Conservation (phyloP, 495 filamentous ascomycete genomes). For the Cairneyella variabilis region DNA sequence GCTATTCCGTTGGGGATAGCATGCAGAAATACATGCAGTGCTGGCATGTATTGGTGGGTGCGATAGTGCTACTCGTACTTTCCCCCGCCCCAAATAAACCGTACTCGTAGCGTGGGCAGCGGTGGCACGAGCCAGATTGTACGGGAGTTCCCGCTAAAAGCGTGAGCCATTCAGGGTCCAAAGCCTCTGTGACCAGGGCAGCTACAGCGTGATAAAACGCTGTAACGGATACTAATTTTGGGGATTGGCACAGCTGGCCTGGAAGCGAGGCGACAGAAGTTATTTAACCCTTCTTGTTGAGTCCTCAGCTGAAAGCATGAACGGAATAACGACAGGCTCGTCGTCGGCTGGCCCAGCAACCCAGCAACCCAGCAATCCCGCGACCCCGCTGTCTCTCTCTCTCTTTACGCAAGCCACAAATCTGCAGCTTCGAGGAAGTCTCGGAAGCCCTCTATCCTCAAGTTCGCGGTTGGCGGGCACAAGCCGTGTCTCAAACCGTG, state of each 20-base stretch:
- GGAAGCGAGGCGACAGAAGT: background rate
- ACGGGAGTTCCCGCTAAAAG: too few relatives aligned
- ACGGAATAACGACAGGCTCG: background rate
- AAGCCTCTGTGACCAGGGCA: background rate
- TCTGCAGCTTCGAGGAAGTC: background rate
- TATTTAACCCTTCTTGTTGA: background rate
- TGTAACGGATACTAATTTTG: background rate
- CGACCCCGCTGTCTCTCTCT: background rate
- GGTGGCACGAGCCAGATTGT: too few relatives aligned
- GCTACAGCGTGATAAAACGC: background rate
- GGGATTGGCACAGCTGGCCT: background rate
- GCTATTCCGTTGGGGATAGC: too few relatives aligned
- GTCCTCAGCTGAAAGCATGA: background rate
- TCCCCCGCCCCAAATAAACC: too few relatives aligned
- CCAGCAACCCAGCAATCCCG: too few relatives aligned
- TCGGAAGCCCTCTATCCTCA: background rate
- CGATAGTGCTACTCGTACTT: too few relatives aligned
- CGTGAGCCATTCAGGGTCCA: too few relatives aligned
- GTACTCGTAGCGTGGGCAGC: too few relatives aligned
- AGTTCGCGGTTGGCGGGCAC: conserved; percentile 1
- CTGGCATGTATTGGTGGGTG: background rate
- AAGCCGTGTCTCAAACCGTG: background rate
- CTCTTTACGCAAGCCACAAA: conserved; percentile 4
- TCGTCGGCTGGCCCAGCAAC: background rate
- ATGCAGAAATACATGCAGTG: background rate